Evolutionary conservation across 2,329 filamentous ascomycete genomes (phyloP).

Genomic region (Penicillium paneum): DNA sequence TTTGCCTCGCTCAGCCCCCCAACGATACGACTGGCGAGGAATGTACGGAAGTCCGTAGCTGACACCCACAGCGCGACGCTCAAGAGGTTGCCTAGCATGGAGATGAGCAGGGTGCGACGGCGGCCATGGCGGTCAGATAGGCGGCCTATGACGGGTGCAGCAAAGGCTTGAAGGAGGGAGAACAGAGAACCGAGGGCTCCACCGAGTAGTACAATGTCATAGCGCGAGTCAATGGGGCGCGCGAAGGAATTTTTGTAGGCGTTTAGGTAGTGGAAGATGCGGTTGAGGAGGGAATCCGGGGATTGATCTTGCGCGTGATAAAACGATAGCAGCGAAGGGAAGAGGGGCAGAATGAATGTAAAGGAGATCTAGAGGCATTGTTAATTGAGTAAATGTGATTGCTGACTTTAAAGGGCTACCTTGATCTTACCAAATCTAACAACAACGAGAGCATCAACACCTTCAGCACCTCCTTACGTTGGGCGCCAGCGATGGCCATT

Average conservation of each 20-base stretch:
- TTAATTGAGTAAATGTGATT: background rate
- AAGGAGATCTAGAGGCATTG: constrained; percentile 77
- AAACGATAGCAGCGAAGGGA: constrained; percentile 92
- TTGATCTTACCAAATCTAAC: constrained; percentile 71
- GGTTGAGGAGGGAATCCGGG: constrained; percentile 67
- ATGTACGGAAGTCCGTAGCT: constrained; percentile 91
- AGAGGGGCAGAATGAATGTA: constrained; percentile 95
- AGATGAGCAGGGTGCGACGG: constrained; percentile 79
- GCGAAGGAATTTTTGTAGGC: constrained; percentile 92
- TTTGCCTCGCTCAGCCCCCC: constrained; percentile 95
- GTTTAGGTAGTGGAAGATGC: constrained; percentile 79
- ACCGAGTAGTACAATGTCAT: constrained; percentile 93
- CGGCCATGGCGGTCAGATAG: constrained; percentile 88
- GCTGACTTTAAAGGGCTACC: background rate
- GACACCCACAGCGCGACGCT: constrained; percentile 93
- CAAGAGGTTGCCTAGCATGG: constrained; percentile 89
- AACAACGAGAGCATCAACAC: constrained; percentile 88
- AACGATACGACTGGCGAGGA: constrained; percentile 86
- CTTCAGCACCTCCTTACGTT: constrained; percentile 75
- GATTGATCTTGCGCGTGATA: constrained; percentile 76
- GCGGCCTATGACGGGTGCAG: constrained; percentile 83
- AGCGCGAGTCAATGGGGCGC: constrained; percentile 87
- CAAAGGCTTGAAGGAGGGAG: constrained; percentile 85
- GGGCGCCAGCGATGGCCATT: constrained; percentile 41
- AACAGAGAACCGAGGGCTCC: constrained; percentile 93